These are phyloP conservation scores for Trypanosoma brucei DNA, from an alignment of 208 protist genomes.

Conservation along the genomic window DNA sequence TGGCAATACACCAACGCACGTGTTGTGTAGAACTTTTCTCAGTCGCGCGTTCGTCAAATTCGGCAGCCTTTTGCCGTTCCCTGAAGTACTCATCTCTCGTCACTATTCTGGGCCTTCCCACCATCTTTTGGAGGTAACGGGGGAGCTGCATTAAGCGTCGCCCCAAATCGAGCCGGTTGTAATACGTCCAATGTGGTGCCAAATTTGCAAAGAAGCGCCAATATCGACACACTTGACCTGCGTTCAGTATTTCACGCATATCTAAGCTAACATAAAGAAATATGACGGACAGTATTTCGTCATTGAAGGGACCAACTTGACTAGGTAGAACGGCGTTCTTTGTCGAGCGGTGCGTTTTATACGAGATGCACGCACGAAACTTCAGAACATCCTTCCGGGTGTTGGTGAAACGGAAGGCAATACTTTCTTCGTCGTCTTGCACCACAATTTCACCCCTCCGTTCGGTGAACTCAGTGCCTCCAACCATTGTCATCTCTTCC, in stretches of 20 bases:
- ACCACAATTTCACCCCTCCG: conserved; percentile 29
- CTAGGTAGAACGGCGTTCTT: conserved; percentile 27
- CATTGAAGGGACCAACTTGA: conserved; percentile 68
- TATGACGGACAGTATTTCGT: conserved; percentile 65
- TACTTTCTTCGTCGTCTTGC: conserved; percentile 29
- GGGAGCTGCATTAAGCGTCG: conserved; percentile 44
- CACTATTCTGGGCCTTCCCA: conserved; percentile 72
- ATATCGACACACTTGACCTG: conserved; percentile 61
- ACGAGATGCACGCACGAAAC: conserved; percentile 75
- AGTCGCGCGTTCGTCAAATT: conserved; percentile 44
- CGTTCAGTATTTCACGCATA: conserved; percentile 51
- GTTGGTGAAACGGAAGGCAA: conserved; percentile 64
- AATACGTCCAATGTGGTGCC: conserved; percentile 82
- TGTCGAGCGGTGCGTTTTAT: conserved; percentile 18
- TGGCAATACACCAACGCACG: conserved; percentile 66
- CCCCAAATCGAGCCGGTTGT: conserved; percentile 50
- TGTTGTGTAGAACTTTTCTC: conserved; percentile 50
- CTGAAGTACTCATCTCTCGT: conserved; percentile 75
- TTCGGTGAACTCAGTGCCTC: conserved; percentile 33
- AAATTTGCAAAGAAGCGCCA: conserved; percentile 80
- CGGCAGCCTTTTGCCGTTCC: conserved; percentile 53
- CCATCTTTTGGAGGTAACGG: conserved; percentile 52
- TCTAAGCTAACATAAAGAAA: conserved; percentile 60
- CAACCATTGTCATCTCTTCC: conserved; percentile 36
- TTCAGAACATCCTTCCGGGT: conserved; percentile 57